Conservation (phyloP, 1,284 basidiomycete species). For the Leccinum glutinopallens region DNA sequence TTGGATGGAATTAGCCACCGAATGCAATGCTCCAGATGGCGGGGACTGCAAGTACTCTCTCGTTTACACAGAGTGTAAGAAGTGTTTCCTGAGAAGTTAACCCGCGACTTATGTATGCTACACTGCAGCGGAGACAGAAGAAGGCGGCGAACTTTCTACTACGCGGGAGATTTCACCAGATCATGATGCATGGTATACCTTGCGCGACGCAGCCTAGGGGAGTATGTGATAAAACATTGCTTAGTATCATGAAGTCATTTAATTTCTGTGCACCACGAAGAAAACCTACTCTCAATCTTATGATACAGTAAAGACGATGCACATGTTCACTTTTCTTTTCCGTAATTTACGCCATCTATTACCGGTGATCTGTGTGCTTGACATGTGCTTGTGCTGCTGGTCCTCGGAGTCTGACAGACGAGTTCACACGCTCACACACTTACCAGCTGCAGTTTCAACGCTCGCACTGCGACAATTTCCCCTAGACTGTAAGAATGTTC, state of each 20-base stretch:
- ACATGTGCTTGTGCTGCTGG: too few species aligned
- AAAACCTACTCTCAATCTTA: too few species aligned
- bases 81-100: background rate
- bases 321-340: too few species aligned
- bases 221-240: background rate
- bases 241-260: background rate
- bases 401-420: too few species aligned
- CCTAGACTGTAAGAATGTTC: too few species aligned
- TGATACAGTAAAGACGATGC: too few species aligned
- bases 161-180: background rate
- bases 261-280: too few species aligned
- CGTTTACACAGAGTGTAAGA: background rate
- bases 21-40: background rate
- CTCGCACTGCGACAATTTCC: too few species aligned
- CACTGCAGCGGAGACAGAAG: background rate
- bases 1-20: background rate
- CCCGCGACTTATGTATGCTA: background rate
- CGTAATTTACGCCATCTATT: too few species aligned
- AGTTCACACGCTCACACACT: too few species aligned
- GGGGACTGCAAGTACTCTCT: background rate
- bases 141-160: background rate
- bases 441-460: too few species aligned
- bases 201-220: background rate
- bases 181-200: background rate
- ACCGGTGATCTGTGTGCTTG: too few species aligned